phyloP scores from a whole-genome alignment of 2,329 filamentous ascomycete species.

The Acephala macrosclerotiorum region DNA sequence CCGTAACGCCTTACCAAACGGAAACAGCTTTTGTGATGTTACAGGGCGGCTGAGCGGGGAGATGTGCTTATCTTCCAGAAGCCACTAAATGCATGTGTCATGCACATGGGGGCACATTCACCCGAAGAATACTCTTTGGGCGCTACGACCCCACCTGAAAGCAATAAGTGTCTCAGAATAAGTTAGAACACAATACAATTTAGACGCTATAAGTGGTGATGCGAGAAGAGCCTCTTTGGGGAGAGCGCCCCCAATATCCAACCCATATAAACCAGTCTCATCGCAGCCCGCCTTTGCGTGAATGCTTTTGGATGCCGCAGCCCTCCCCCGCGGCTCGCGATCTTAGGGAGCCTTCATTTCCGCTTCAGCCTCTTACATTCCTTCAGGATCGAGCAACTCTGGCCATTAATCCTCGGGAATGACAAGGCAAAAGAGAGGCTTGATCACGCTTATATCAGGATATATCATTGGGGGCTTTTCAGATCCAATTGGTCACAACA shows the following conservation, averaged over 20 bases:
- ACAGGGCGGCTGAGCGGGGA: no score
- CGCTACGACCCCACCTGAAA: not conserved
- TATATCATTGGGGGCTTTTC: no score
- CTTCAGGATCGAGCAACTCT: not conserved
- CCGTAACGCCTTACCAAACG: no score
- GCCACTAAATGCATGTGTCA: not conserved
- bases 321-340: not conserved
- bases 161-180: not conserved
- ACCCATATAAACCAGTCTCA: not conserved
- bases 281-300: not conserved
- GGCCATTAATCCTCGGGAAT: not conserved
- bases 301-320: not conserved
- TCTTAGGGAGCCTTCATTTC: not conserved
- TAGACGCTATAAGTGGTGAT: not conserved
- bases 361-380: not conserved
- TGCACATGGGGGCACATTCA: not conserved
- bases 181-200: constrained; percentile 1
- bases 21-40: no score
- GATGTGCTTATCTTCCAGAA: not conserved
- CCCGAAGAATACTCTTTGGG: not conserved
- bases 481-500: not conserved
- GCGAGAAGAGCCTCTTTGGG: not conserved
- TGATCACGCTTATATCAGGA: not conserved
- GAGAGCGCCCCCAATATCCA: not conserved
- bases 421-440: not conserved